Conservation (phyloP, 257 asterid species). For the Buddleja alternifolia region DNA sequence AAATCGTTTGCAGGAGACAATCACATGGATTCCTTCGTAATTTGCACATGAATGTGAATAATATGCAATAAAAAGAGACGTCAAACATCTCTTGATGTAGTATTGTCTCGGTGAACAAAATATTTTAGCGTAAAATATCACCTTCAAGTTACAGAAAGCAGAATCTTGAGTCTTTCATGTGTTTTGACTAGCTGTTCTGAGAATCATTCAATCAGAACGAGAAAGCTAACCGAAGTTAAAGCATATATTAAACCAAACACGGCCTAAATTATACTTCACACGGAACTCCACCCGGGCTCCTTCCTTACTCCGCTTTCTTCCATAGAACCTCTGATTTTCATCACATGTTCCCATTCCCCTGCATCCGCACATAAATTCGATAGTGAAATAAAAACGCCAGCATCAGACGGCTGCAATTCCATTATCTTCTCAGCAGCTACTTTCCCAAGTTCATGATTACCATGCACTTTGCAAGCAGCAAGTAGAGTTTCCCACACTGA, state of each 20-base stretch:
- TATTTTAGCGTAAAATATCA: too few relatives aligned
- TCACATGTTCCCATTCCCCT: conserved; percentile 78
- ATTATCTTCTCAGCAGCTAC: conserved; percentile 58
- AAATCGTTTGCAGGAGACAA: neutral
- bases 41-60: too few relatives aligned
- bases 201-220: neutral
- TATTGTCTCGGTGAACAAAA: neutral
- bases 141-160: neutral
- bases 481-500: conserved; percentile 78
- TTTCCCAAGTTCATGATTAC: conserved; percentile 59
- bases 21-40: too few relatives aligned
- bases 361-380: conserved; percentile 73
- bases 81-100: neutral
- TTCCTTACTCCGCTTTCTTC: conserved; percentile 48
- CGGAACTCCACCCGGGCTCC: conserved; percentile 78
- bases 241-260: too few relatives aligned
- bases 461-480: conserved; percentile 72
- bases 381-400: conserved; percentile 59
- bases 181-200: neutral
- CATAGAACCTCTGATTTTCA: conserved; percentile 54
- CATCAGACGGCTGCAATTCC: conserved; percentile 60
- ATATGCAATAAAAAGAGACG: too few relatives aligned
- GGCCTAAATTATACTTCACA: too few relatives aligned
- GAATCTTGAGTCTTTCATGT: neutral
- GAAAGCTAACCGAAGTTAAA: neutral